Base-by-base conservation (phyloP, 257 asterid genomes). In the Ilex asprella region DNA sequence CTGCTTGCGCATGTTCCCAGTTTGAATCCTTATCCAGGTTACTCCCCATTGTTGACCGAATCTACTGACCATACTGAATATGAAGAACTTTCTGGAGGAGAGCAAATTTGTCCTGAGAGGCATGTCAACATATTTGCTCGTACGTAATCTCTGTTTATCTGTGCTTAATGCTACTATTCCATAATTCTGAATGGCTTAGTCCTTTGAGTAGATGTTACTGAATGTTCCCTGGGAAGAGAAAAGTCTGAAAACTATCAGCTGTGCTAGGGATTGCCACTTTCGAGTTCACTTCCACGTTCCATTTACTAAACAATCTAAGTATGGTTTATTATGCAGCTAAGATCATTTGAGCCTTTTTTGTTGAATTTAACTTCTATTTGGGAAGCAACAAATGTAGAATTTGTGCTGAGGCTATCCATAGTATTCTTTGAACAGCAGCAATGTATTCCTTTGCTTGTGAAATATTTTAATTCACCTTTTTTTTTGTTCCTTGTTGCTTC, bases 21-120 rank as follows among this genome's bases (percentile, higher is more conserved):
- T 43, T 60, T 89, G 81, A 91, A 83, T n/a, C 73, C 71, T 35
- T 85, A 80, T 63, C 83, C 86, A 12, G 95, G 94, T 63, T 89
- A 87, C 64, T 56, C 75, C 67, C 95, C 95, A 14, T 76, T 87
- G 55, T 55, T 70, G 46, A 82, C 73, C 16, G 82, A 78, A 69
- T 69, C 83, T 15, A 47, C 54, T 62, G 86, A 81, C 65, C 81
- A 69, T 58, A 62, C 71, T 73, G 69, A 71, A 60, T 63, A 51
- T 49, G 85, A 80, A 70, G 71, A 68, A 63, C 78, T 78, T 70
- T 78, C 65, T n/a, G 88, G 69, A 58, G 77, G 75, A 55, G 94
- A 87, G 75, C 76, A 76, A 59, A 70, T 84, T 75, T 89, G 82
- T 70, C 97, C 97, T 2, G 97, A 89, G 81, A 85, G 95, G 80